Conservation (phyloP, 805 yeast species). For the Kuraishia ogatae region DNA sequence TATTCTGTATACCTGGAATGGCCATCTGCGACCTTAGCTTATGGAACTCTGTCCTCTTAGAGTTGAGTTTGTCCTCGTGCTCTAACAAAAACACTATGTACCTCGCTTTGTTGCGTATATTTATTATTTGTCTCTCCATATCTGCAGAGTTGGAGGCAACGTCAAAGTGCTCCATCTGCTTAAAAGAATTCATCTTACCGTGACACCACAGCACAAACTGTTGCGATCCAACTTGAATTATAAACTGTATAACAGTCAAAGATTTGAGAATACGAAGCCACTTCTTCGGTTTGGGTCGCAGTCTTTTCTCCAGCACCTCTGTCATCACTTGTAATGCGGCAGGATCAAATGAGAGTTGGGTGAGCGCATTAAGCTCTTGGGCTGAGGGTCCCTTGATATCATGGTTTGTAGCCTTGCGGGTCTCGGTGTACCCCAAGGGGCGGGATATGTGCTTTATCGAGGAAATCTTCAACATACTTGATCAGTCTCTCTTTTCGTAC, state of each 20-base stretch:
- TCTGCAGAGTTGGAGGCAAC: slow-evolving; percentile 16
- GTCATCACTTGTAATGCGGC: slow-evolving; percentile 30
- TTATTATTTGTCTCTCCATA: slow-evolving; percentile 14
- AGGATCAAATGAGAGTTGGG: slow-evolving; percentile 33
- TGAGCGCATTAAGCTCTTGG: slow-evolving; percentile 42
- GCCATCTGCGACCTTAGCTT: slow-evolving; percentile 31
- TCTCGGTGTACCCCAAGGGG: not conserved
- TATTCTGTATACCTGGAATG: slow-evolving; percentile 23
- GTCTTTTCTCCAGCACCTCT: slow-evolving; percentile 29
- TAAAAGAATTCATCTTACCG: slow-evolving; percentile 26
- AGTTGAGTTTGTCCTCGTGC: slow-evolving; percentile 23
- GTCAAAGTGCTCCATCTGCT: slow-evolving; percentile 18
- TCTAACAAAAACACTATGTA: slow-evolving; percentile 23
- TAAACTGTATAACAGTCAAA: slow-evolving; percentile 40
- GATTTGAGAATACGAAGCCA: slow-evolving; percentile 38
- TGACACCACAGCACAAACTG: slow-evolving; percentile 41
- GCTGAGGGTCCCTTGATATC: slow-evolving; percentile 51
- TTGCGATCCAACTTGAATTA: slow-evolving; percentile 44
- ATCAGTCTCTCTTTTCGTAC: not conserved
- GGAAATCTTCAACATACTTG: not conserved
- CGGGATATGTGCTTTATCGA: not conserved
- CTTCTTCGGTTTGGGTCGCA: slow-evolving; percentile 21
- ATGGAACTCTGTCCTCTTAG: slow-evolving; percentile 33
- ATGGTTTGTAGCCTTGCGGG: slow-evolving; percentile 37
- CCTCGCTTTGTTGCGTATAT: slow-evolving; percentile 29